A percentile compares a stretch with the other conserved stretches of the same genome.
These are phyloP conservation scores for Acorus gramineus DNA, from an alignment of 106 monocot genomes.

Conservation along the genomic window DNA sequence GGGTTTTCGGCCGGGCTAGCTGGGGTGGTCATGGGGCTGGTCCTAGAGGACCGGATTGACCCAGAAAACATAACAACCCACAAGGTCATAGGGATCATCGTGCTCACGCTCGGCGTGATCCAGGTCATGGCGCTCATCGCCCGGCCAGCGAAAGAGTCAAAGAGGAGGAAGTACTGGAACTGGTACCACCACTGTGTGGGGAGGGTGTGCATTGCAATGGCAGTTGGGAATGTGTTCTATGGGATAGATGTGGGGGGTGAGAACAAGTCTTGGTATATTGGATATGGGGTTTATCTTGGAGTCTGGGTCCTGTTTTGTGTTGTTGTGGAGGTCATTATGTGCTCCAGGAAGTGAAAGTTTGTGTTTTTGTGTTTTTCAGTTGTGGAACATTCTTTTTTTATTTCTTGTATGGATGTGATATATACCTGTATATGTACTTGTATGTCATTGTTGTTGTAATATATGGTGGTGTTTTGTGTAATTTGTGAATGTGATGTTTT, in stretches of 20 bases:
- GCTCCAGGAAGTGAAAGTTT: neutral
- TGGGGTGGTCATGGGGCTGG: neutral
- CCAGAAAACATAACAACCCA: neutral
- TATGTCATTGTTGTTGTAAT: too few species aligned
- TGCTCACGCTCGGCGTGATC: neutral
- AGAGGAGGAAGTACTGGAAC: slow-evolving; percentile 52
- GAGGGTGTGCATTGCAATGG: slow-evolving; percentile 19
- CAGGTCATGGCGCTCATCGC: slow-evolving; percentile 24
- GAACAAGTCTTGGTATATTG: slow-evolving; percentile 12
- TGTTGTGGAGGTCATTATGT: slow-evolving; percentile 27
- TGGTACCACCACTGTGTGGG: slow-evolving; percentile 49
- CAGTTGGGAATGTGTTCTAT: slow-evolving; percentile 36
- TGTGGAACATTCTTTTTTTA: too few species aligned
- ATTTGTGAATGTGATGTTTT: too few species aligned
- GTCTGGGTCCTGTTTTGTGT: slow-evolving; percentile 19
- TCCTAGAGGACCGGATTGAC: neutral
- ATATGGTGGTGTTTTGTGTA: too few species aligned
- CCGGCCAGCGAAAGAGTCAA: slow-evolving; percentile 33
- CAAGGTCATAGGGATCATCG: slow-evolving; percentile 4
- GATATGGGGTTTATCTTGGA: slow-evolving; percentile 32
- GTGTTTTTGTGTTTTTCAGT: too few species aligned
- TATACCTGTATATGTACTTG: too few species aligned
- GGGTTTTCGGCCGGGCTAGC: neutral
- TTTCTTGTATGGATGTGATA: too few species aligned
- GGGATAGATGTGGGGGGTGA: slow-evolving; percentile 35